Conservation (phyloP, 306 rosid species). For the Mimosa bimucronata region DNA sequence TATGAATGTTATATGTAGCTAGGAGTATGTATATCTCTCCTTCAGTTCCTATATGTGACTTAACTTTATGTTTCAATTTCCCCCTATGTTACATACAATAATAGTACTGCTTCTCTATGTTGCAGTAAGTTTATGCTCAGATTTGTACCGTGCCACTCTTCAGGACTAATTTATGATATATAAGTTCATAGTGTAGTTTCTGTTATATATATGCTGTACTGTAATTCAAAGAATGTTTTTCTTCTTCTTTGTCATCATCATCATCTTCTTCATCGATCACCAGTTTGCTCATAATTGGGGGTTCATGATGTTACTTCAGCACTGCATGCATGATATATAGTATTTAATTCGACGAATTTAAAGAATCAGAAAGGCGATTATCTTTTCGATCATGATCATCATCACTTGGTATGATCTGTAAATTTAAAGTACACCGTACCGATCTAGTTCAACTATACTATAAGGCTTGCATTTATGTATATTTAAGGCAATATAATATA, state of each 20-base stretch:
- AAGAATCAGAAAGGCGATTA: not conserved
- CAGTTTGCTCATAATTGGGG: not conserved
- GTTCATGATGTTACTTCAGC: not conserved
- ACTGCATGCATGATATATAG: not conserved
- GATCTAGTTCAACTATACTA: not conserved
- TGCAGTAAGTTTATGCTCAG: not conserved
- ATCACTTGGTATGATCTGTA: not conserved
- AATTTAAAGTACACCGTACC: not conserved
- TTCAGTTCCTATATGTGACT: no score
- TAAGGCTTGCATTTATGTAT: not conserved
- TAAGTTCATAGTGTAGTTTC: not conserved
- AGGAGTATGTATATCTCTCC: not conserved
- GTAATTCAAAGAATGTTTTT: not conserved
- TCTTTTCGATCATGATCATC: not conserved
- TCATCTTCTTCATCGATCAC: not conserved
- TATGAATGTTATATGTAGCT: no score
- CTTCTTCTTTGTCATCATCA: not conserved
- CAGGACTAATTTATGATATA: not conserved
- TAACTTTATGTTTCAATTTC: not conserved
- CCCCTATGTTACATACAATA: not conserved
- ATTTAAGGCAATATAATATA: not conserved
- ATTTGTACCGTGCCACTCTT: not conserved
- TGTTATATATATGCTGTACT: not conserved
- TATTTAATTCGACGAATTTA: not conserved
- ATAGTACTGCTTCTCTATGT: not conserved